Base-by-base conservation (phyloP, 495 filamentous ascomycete genomes). In the Friedmanniomyces endolithicus region DNA sequence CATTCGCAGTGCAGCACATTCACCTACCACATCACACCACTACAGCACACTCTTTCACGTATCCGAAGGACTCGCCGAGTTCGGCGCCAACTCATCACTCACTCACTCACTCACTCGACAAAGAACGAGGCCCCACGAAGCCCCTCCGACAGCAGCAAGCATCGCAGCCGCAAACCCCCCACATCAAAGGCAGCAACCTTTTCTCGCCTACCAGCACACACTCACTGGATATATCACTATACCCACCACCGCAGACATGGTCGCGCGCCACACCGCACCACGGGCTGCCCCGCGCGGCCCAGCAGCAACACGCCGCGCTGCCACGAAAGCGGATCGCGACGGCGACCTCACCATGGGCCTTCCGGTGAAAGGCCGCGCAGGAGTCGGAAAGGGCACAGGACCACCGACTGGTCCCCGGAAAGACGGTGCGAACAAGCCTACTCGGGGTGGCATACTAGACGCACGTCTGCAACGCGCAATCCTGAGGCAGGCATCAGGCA, bases 401-500 rank as follows among this genome's bases (percentile, higher is more conserved):
- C 24, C 53, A 48, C 40, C 54, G 11, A 51, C 34, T 17, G 48
- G 54, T 2, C 48, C 54, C 2, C 54, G 54, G 1, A 55, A 49
- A 17, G 53, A 55, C 22, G 11, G 9, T 8, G 52, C 34, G 11
- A 11, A 6, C 8, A 29, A 45, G n/a, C 14, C 34, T 1, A 11
- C 46, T 11, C 19, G 29, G 2, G 47, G 47, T 23, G 47, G 48
- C 40, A 50, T 62, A 12, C 33, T 62, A 0, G 47, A 50, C 46
- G 46, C 54, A 23, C 55, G 22, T 22, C 55, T 55, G 12, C 59
- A 56, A 20, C 47, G 55, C 11, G 59, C 25, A n/a, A 58, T 58
- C 20, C 47, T 62, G 16, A 16, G 55, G 24, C 35, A 58, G n/a
- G 59, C 59, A 17, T 55, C 59, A 34, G 59, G 57, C 1, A 27